Conservation (phyloP, 2,329 filamentous ascomycete species). For the Colletotrichum liaoningense region DNA sequence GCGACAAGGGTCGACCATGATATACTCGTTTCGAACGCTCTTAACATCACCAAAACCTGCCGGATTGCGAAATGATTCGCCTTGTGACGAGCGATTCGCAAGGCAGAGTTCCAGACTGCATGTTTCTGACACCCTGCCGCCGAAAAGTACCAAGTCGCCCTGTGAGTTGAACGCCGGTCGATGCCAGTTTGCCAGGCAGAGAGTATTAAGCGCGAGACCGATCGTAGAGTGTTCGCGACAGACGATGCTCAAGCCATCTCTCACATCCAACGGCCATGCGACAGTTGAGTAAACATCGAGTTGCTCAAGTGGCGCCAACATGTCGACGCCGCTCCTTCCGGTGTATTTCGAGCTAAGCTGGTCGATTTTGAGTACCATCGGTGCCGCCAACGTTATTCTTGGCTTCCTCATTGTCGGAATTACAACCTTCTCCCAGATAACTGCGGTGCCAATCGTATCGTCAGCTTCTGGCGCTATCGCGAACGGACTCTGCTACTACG, state of each 20-base stretch:
- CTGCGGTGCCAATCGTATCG: constrained; percentile 52
- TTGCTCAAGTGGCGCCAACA: background rate
- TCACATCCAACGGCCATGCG: background rate
- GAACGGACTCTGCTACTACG: constrained; percentile 57
- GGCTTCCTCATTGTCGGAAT: constrained; percentile 52
- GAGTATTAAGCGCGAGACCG: background rate
- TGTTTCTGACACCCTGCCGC: background rate
- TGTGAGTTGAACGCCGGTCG: background rate
- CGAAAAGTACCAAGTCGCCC: background rate
- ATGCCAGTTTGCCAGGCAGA: background rate
- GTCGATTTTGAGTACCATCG: constrained; percentile 58
- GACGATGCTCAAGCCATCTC: background rate
- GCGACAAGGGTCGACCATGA: background rate
- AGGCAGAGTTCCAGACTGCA: background rate
- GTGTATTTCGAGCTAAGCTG: constrained; percentile 56
- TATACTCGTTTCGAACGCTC: background rate
- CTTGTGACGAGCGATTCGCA: background rate
- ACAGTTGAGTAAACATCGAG: background rate
- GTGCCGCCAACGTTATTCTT: constrained; percentile 52
- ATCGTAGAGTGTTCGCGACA: background rate
- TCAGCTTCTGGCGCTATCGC: constrained; percentile 52
- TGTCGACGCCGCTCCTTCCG: constrained; percentile 28
- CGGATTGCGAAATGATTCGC: background rate
- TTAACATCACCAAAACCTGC: background rate
- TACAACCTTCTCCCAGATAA: constrained; percentile 50